phyloP scores from a whole-genome alignment of 352 stramenopile genomes.

The Phytopythium cucurbitacearum region DNA sequence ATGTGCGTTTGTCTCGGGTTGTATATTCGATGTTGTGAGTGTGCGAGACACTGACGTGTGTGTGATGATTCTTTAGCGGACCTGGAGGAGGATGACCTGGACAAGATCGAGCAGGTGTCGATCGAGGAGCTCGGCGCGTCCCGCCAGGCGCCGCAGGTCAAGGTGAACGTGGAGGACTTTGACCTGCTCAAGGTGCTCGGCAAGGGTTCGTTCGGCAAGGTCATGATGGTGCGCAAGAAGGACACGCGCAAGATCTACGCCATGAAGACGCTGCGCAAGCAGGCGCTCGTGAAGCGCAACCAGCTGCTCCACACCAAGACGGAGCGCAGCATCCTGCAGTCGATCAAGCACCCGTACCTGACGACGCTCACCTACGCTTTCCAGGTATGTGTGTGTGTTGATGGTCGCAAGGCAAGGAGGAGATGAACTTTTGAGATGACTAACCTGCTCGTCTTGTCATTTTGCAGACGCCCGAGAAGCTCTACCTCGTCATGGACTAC shows the following conservation, averaged over 20 bases:
- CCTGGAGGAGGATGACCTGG: conserved; percentile 78
- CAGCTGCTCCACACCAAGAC: conserved; percentile 93
- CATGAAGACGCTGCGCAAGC: conserved; percentile 95
- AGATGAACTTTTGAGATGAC: conserved; percentile 6
- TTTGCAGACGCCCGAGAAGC: conserved; percentile 87
- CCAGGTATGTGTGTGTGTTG: conserved; percentile 24
- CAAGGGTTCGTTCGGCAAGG: conserved; percentile 95
- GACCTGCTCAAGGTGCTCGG: conserved; percentile 93
- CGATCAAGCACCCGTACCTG: conserved; percentile 91
- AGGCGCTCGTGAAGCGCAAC: conserved; percentile 90
- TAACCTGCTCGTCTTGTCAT: conserved; percentile 11
- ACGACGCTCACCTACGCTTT: conserved; percentile 86
- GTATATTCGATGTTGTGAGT: conserved; percentile 1
- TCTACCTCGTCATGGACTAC: conserved; percentile 94
- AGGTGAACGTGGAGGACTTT: conserved; percentile 91
- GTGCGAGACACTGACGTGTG: conserved; percentile 6
- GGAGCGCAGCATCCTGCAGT: conserved; percentile 91
- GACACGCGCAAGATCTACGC: conserved; percentile 93
- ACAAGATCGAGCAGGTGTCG: conserved; percentile 67
- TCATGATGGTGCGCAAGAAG: conserved; percentile 94
- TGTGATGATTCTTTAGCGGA: conserved; percentile 36
- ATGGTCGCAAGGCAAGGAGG: background rate
- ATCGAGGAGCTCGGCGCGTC: conserved; percentile 80
- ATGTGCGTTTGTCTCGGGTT: conserved; percentile 34
- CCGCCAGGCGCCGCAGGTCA: conserved; percentile 44